Base-by-base conservation (phyloP, 371 early-diverging fungal genomes). In the Mortierella sp. region DNA sequence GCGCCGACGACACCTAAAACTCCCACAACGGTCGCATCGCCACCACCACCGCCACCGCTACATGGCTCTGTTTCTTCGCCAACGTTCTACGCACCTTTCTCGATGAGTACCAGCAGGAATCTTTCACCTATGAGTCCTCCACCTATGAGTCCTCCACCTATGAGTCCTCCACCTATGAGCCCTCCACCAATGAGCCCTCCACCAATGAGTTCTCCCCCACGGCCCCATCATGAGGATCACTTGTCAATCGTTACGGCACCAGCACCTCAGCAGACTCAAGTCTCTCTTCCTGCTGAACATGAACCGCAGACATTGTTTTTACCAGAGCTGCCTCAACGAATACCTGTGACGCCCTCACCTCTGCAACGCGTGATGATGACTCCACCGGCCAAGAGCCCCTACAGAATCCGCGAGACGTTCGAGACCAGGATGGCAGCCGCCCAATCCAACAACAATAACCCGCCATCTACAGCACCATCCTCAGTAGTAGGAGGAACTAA, bases 401-500 rank as follows among this genome's bases (percentile, higher is more conserved):
- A 80, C 50, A 34, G 77, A 29, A 48, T 64, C 24, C 77, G 77
- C 10, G 81, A 80, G 22, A 64, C 77, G 19, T 76, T 80, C 31
- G 79, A 74, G 29, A 63, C 75, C n/a, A 67, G 65, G 19, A 41
- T 64, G 31, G 13, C 63, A 19, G 72, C 71, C 16, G n/a, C 72
- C 8, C 66, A 65, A 13, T 24, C 70, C 24, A 43, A 29, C 43
- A 45, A 66, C 47, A 45, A 47, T 40, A 22, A 29, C 22, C n/a
- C 41, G 9, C 40, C 37, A 34, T 16, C 55, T 1, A 41, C 47
- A 31, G 47, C 66, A 31, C 9, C 64, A 47, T 44, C 45, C 22
- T 47, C 66, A 22, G 47, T 19, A 31, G 16, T 34, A 43, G 69
- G 52, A 24, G 55, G 58, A 58, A 29, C 31, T n/a, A 61, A 61